Base-by-base conservation (phyloP, 345 rosid species). In the Salix caprea region DNA sequence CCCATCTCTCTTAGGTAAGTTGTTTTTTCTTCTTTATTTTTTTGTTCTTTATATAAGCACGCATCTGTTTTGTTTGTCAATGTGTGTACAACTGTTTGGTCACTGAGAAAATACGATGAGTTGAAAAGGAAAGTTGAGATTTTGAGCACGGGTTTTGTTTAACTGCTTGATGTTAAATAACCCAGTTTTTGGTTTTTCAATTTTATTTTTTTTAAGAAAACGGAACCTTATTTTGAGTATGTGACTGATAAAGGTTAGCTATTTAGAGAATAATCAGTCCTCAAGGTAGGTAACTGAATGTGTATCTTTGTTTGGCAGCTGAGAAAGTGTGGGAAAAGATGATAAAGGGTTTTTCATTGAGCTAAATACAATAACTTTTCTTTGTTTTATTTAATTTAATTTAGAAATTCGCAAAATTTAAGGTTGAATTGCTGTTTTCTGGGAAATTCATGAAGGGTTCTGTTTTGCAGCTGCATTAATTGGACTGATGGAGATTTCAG, bases 401-500 rank as follows among this genome's bases (percentile, higher is more conserved):
- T 26, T 8, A 11, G 61, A 14, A 7, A 10, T 67, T 52, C 6
- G n/a, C 58, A 52, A 52, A 16, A 18, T 52, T 46, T 52, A 5
- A 15, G 60, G 37, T 67, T 44, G 44, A 18, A 18, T 23, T 80
- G 34, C 13, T 16, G 34, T 28, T 37, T 73, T 73, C 65, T 15
- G 30, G 52, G 56, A 58, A 40, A 69, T 21, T 74, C 48, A 37
- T 52, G 6, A 52, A 52, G 30, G 73, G 48, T 71, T 60, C 67
- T 46, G 10, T 58, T 48, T 71, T 46, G 34, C 58, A 16, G 58
- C 68, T 21, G 8, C 70, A 26, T 21, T 52, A 58, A 42, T 66
- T 67, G 40, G 28, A 50, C 30, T 61, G 52, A 76, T 68, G 74
- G 39, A 39, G 24, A 67, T 48, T 73, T 75, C 56, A 9, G 73